Evolutionary conservation across 2,329 filamentous ascomycete species (phyloP), one percentile per base, ranked within the genome.

Genomic region (Mycosphaerelloides madeirae): DNA sequence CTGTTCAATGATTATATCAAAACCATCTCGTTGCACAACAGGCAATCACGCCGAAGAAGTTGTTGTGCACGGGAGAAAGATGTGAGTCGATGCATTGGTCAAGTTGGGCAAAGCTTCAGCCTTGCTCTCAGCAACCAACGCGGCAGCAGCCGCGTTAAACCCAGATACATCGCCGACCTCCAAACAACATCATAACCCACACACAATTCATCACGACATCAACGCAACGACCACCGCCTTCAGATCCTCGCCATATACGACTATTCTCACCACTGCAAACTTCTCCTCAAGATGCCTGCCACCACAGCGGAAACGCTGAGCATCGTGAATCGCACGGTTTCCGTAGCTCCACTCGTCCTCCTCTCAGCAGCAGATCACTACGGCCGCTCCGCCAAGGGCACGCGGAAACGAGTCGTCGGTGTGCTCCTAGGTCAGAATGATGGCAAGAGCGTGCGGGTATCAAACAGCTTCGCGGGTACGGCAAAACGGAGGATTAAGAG

Each of bases 341-440:
- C 91, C 58, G 91, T 98, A 70, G 93, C 93, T 62, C 93, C 93
- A 60, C 83, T 98, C 67, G 93, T 98, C 63, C 87, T 98, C 59
- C 87, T 98, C 64, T 97, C 91, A 55, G 90, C 85, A 59, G 93
- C 95, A 78, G 93, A 98, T 75, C 93, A 98, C 74, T 98, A 95
- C 75, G 94, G 94, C 67, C 86, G 93, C 55, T 87, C 87, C 57
- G 86, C 85, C 60, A 95, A 93, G 70, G 90, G 87, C 65, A 88
- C 87, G 59, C 84, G 85, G 67, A 82, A 81, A 75, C 81, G 93
- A 64, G 93, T 97, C 29, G 91, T 98, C 29, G 93, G 93, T 63
- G 93, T 97, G 38, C 74, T 98, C 45, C 75, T 98, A 50, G 93
- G 93, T 36, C 89, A 96, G 72, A 97, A 97, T 60, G 87, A 95